Evolutionary conservation across 1,284 basidiomycete genomes (phyloP).

Genomic region (Melampsora larici-populina): DNA sequence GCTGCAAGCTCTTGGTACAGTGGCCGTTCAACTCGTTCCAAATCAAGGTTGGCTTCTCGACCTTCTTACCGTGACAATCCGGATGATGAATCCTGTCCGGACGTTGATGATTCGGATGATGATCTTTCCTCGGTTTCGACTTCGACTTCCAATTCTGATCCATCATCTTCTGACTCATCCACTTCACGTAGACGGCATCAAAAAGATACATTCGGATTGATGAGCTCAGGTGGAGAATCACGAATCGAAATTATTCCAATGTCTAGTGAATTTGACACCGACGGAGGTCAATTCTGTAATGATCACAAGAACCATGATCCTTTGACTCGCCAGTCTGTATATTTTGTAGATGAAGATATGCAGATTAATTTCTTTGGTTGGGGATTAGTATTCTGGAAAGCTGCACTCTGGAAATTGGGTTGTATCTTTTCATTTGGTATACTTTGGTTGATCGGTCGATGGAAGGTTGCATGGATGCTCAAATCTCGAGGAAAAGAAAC

Average conservation of each 20-base stretch:
- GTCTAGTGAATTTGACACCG: conserved; percentile 41
- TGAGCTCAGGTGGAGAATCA: conserved; percentile 35
- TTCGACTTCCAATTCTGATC: conserved; percentile 42
- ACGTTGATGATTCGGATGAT: conserved; percentile 28
- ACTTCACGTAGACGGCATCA: conserved; percentile 45
- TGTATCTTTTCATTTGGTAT: conserved; percentile 72
- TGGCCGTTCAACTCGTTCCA: conserved; percentile 21
- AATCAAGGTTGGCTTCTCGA: conserved; percentile 33
- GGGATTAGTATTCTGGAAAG: conserved; percentile 65
- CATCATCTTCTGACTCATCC: conserved; percentile 38
- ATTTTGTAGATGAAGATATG: conserved; percentile 86
- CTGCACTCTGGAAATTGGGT: conserved; percentile 68
- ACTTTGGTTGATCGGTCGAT: conserved; percentile 79
- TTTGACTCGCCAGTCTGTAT: conserved; percentile 68
- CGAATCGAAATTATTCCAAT: conserved; percentile 19
- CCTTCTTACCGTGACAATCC: conserved; percentile 18
- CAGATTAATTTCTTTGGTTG: conserved; percentile 88
- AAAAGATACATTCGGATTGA: conserved; percentile 43
- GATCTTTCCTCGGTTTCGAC: conserved; percentile 31
- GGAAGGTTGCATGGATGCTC: conserved; percentile 88
- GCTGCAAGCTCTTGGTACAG: conserved; percentile 31
- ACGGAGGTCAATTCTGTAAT: conserved; percentile 20
- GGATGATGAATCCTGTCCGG: conserved; percentile 38
- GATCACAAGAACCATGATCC: conserved; percentile 11
- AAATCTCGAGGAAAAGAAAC: conserved; percentile 78